Conservation (phyloP, 2,329 filamentous ascomycete genomes). For the Pseudogymnoascus sp. region DNA sequence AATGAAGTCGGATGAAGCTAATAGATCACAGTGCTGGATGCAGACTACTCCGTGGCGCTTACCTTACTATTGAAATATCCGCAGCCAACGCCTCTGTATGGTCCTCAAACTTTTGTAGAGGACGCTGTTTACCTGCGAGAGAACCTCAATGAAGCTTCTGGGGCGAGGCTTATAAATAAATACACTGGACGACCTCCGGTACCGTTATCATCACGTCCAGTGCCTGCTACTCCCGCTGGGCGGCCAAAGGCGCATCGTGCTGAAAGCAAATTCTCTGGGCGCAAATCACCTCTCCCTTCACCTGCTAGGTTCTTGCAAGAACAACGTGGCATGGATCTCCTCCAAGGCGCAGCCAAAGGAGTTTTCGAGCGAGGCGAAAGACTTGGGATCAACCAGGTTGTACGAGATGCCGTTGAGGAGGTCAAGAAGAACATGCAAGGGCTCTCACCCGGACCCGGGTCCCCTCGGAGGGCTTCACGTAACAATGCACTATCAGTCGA, state of each 20-base stretch:
- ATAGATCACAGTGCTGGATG: constrained; percentile 59
- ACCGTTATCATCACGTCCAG: constrained; percentile 18
- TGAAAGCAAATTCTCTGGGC: constrained; percentile 18
- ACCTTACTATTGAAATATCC: constrained; percentile 80
- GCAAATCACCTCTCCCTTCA: constrained; percentile 25
- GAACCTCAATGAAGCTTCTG: constrained; percentile 55
- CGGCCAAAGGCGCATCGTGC: constrained; percentile 18
- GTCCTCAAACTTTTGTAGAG: constrained; percentile 71
- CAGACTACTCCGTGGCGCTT: constrained; percentile 80
- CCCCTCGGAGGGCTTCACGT: constrained; percentile 20
- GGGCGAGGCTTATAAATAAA: constrained; percentile 58
- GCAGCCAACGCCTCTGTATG: constrained; percentile 50
- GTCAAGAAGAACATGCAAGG: constrained; percentile 67
- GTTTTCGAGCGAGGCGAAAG: constrained; percentile 66
- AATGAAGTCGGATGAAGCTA: background rate
- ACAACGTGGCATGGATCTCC: constrained; percentile 50
- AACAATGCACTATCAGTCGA: constrained; percentile 25
- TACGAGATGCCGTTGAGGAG: constrained; percentile 74
- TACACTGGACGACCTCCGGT: constrained; percentile 54
- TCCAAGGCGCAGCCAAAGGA: constrained; percentile 69
- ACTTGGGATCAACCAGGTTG: constrained; percentile 70
- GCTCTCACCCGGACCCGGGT: constrained; percentile 34
- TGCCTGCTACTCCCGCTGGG: constrained; percentile 24
- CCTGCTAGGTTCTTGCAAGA: constrained; percentile 38
- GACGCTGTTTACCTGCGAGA: constrained; percentile 71